Conservation (phyloP, 1,139 yeast genomes). For the Scheffersomyces illinoinensis region DNA sequence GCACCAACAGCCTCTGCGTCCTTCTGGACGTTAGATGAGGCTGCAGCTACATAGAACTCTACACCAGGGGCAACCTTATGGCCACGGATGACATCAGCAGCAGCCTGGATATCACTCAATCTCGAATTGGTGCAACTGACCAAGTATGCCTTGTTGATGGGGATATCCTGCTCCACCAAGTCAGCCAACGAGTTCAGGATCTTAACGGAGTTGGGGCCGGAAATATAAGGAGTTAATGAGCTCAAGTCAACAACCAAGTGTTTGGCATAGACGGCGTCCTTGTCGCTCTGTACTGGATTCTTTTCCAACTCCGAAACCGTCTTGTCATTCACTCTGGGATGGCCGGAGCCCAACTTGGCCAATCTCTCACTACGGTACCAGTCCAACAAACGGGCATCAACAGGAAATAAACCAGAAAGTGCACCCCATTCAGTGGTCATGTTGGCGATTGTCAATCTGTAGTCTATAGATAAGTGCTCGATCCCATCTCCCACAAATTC, state of each 20-base stretch:
- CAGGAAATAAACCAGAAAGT: conserved; percentile 92
- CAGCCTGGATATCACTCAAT: conserved; percentile 88
- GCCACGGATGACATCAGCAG: conserved; percentile 82
- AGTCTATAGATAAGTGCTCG: conserved; percentile 74
- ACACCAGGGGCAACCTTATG: conserved; percentile 84
- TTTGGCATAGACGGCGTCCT: conserved; percentile 84
- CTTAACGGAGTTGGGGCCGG: conserved; percentile 98
- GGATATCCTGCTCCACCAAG: conserved; percentile 68
- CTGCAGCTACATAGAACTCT: conserved; percentile 96
- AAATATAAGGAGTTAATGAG: conserved; percentile 86
- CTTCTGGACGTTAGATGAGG: conserved; percentile 86
- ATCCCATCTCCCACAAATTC: conserved; percentile 93
- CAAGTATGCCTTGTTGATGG: conserved; percentile 89
- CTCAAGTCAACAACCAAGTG: conserved; percentile 77
- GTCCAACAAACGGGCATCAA: conserved; percentile 71
- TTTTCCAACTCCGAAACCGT: conserved; percentile 53
- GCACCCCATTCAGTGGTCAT: conserved; percentile 99
- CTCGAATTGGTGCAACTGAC: conserved; percentile 98
- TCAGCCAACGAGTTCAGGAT: conserved; percentile 77
- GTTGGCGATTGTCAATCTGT: conserved; percentile 92
- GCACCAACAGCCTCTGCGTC: conserved; percentile 91
- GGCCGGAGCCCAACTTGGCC: conserved; percentile 69
- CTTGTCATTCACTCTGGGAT: conserved; percentile 74
- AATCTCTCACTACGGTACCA: conserved; percentile 73
- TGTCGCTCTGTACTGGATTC: conserved; percentile 57